Evolutionary conservation across 2,329 filamentous ascomycete species (phyloP), one percentile per base, ranked within the genome.

Genomic region (Grosmannia huntii): DNA sequence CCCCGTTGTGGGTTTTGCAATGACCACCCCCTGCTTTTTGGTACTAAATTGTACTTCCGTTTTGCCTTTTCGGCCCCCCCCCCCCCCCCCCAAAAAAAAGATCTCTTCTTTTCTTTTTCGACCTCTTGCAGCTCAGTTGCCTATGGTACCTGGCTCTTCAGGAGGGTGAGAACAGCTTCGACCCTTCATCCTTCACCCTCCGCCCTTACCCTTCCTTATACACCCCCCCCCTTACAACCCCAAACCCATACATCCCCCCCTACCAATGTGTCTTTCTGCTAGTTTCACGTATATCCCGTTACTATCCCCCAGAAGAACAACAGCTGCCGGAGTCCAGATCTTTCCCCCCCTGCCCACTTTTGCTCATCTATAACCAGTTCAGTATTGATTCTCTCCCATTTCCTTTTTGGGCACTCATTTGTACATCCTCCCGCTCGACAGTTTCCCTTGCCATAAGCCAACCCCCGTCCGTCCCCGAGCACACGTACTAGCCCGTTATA

Each of bases 401-500:
- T 58, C 55, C 59, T 56, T 48, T 57, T 60, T 52, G 23, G 56
- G 56, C 38, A 41, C 49, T 10, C 41, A 50, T 56, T 50, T 53
- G 51, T 46, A 28, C 25, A 16, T 23, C 27, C 11, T 54, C 57
- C 33, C n/a, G 51, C 31, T 38, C 31, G 27, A 52, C 27, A 25
- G 21, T 52, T 31, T 53, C 55, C 6, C 38, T 36, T 55, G 10
- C 16, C 16, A 11, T 33, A 52, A 31, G 5, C 49, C 4, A 25
- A 28, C 23, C 44, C 49, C 46, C 57, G 31, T 28, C 33, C 46
- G 23, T 38, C 46, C 48, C 49, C 54, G 11, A 41, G 5, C 44
- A 38, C 50, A 38, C 57, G 28, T 51, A 28, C 27, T 54, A 55
- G n/a, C 55, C 33, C 25, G 57, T 59, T 57, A 57, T 60, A 60